Evolutionary conservation across 2,329 filamentous ascomycete species (phyloP).

Genomic region (Arachnopeziza araneosa): DNA sequence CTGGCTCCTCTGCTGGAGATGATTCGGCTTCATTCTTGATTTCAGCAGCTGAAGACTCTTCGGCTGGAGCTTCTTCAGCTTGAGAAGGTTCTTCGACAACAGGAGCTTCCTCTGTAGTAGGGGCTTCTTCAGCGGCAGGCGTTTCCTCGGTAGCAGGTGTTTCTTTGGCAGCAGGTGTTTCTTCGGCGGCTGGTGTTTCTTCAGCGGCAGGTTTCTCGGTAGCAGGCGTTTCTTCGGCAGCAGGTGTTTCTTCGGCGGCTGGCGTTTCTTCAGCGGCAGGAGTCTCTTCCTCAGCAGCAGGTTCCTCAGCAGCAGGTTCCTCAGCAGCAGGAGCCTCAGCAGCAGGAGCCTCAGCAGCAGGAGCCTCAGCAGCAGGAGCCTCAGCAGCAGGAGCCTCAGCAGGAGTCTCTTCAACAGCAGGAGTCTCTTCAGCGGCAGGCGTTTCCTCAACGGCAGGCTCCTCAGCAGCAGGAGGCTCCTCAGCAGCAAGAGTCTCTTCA

Average conservation of each 20-base stretch:
- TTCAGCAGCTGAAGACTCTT: too few relatives aligned
- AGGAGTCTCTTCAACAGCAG: background rate
- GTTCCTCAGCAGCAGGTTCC: conserved; percentile 2
- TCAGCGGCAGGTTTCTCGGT: background rate
- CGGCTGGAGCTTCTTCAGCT: background rate
- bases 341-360: background rate
- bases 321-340: background rate
- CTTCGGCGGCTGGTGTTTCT: background rate
- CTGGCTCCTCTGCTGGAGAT: conserved; percentile 1
- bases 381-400: background rate
- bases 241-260: background rate
- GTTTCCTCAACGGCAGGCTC: conserved; percentile 1
- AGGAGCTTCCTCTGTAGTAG: background rate
- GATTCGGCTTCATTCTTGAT: background rate
- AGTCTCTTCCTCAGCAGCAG: background rate
- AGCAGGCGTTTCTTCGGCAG: background rate
- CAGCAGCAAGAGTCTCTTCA: background rate
- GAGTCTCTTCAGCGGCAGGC: background rate
- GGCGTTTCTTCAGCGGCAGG: background rate
- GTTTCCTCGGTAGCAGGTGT: background rate
- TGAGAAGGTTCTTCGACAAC: background rate
- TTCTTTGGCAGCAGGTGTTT: background rate
- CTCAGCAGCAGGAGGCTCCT: background rate
- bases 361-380: background rate
- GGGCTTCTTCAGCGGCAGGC: background rate